These are phyloP conservation scores for Pezicula rhizophila DNA, from an alignment of 2,329 filamentous ascomycete genomes.

Conservation along the genomic window DNA sequence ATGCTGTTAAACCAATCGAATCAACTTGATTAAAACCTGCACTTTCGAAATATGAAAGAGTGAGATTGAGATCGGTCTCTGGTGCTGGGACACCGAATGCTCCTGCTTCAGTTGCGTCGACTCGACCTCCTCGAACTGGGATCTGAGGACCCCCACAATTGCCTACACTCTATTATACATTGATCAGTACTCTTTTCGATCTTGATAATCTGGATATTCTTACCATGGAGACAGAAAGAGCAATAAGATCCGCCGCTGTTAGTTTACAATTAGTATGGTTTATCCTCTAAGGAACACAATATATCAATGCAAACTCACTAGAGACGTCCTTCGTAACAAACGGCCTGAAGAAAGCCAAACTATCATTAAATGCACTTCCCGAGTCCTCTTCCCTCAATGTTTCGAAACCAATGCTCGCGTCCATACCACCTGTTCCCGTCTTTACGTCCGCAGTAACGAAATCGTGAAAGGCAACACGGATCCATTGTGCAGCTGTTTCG, in stretches of 20 bases:
- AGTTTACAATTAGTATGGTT: too few species aligned
- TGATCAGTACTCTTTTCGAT: constrained; percentile 38
- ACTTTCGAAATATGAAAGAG: constrained; percentile 46
- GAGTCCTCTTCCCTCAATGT: constrained; percentile 47
- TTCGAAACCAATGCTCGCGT: constrained; percentile 55
- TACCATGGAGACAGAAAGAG: constrained; percentile 40
- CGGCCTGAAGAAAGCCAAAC: constrained; percentile 12
- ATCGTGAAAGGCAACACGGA: constrained; percentile 55
- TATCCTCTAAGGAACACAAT: too few species aligned
- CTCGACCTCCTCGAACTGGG: constrained; percentile 43
- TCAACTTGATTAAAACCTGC: constrained; percentile 49
- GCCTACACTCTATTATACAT: constrained; percentile 38
- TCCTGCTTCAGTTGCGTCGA: constrained; percentile 44
- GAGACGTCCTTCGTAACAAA: constrained; percentile 9
- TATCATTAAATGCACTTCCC: constrained; percentile 42
- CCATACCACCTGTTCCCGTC: constrained; percentile 46
- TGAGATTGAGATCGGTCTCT: constrained; percentile 44
- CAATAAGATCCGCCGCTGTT: constrained; percentile 35
- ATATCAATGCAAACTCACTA: constrained; percentile 5
- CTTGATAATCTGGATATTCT: neutral
- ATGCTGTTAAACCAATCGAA: constrained; percentile 54
- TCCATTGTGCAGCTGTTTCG: constrained; percentile 53
- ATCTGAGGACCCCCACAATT: constrained; percentile 51
- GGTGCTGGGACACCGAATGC: constrained; percentile 47
- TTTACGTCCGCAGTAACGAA: constrained; percentile 47